Evolutionary conservation across 2,329 filamentous ascomycete species (phyloP).

Genomic region (Trichoderma afroharzianum): DNA sequence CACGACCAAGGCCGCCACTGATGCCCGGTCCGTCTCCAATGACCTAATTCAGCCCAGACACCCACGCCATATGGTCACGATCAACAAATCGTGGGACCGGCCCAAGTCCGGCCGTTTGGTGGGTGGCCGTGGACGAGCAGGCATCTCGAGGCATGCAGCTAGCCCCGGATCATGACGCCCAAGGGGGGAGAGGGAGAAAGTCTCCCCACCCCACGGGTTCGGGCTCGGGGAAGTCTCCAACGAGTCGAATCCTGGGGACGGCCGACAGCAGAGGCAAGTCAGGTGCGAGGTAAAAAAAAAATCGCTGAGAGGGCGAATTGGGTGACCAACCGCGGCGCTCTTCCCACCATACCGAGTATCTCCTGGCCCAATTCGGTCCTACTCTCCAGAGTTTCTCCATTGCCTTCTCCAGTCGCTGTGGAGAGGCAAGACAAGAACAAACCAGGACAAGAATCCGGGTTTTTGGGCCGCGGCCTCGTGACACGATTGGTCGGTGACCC

Average conservation of each 20-base stretch:
- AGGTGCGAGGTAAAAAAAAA: slow-evolving; percentile 2
- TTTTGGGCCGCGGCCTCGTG: background rate
- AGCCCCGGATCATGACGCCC: background rate
- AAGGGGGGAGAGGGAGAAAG: background rate
- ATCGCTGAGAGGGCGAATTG: background rate
- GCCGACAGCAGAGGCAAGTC: background rate
- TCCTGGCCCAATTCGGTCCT: slow-evolving; percentile 14
- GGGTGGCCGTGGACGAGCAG: background rate
- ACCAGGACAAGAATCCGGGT: background rate
- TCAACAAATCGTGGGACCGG: slow-evolving; percentile 8
- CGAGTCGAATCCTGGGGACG: background rate
- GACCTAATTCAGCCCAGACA: slow-evolving; percentile 5
- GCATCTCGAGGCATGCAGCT: background rate
- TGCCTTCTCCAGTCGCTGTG: slow-evolving; percentile 7
- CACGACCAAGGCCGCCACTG: background rate
- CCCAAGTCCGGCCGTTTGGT: slow-evolving; percentile 13
- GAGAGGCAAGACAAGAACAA: background rate
- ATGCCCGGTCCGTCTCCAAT: background rate
- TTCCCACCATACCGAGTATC: slow-evolving; percentile 10
- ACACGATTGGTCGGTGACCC: background rate
- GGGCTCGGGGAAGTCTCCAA: slow-evolving; percentile 7
- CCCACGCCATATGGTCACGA: slow-evolving; percentile 9
- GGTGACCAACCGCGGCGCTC: slow-evolving; percentile 2
- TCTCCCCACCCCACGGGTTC: slow-evolving; percentile 8
- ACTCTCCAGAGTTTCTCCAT: slow-evolving; percentile 12